These are phyloP conservation scores for Rhexocercosporidium sp. DNA, from an alignment of 2,329 filamentous ascomycete species.

Conservation along the genomic window DNA sequence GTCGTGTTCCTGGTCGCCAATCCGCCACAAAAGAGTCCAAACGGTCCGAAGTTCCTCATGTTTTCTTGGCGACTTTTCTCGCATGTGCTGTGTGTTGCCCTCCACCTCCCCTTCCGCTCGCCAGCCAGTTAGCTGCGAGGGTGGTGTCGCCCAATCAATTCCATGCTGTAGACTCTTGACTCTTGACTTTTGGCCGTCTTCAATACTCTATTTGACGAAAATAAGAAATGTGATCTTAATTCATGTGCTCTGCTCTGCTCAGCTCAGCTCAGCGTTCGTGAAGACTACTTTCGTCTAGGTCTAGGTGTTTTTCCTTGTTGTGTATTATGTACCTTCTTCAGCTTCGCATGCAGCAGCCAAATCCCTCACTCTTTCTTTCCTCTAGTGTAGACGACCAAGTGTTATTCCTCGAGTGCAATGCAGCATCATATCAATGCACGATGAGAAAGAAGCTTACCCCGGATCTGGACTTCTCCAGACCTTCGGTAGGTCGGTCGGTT, in stretches of 20 bases:
- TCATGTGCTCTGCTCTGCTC: not conserved
- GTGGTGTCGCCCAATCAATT: conserved; percentile 9
- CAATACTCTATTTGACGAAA: not conserved
- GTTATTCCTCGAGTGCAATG: not conserved
- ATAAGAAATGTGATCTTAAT: conserved; percentile 6
- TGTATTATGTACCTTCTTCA: not conserved
- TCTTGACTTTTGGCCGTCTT: too few relatives aligned
- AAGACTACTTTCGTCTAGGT: too few relatives aligned
- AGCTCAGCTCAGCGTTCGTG: conserved; percentile 2
- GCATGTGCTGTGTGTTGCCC: too few relatives aligned
- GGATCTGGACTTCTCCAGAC: conserved; percentile 10
- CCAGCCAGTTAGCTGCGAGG: too few relatives aligned
- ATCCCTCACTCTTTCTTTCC: not conserved
- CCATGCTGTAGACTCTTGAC: too few relatives aligned
- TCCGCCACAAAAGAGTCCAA: conserved; percentile 30
- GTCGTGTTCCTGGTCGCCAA: conserved; percentile 22
- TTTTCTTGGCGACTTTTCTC: conserved; percentile 15
- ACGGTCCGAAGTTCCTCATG: conserved; percentile 37
- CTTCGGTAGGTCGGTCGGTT: not conserved
- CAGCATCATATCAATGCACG: too few relatives aligned
- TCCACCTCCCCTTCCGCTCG: not conserved
- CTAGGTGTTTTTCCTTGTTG: too few relatives aligned
- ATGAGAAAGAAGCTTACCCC: conserved; percentile 18
- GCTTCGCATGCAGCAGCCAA: not conserved
- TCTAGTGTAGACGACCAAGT: not conserved